Evolutionary conservation across 2,329 filamentous ascomycete species (phyloP), one percentile per base, ranked within the genome.

Genomic region (Pseudocercospora vitis): DNA sequence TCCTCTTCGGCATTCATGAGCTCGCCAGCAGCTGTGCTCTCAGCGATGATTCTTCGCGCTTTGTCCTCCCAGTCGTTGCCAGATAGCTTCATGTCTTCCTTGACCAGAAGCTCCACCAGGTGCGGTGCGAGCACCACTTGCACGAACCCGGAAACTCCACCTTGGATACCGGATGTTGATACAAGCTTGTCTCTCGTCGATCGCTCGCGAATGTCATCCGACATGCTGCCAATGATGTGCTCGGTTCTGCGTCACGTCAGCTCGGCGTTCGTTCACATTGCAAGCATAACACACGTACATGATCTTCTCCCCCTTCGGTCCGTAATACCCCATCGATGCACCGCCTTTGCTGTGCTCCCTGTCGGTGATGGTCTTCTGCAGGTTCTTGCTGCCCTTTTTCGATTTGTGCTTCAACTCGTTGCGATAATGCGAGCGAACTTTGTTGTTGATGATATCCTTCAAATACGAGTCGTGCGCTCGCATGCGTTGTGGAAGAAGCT

Each of bases 101-200:
- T 66, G 16, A 73, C 64, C 3, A 73, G 59, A 12, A 56, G 50
- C 29, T 68, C 52, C 4, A 68, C 69, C n/a, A 73, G 52, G 53
- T 73, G 70, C 1, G 70, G 70, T 26, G 71, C 68, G 2, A 73
- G 56, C 1, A 73, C 69, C 8, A 63, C 60, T 37, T 71, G 68
- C 7, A 71, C 63, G 47, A 67, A 71, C 0, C 69, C 69, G 11
- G 66, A 65, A 2, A 72, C 62, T 16, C 70, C 70, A 6, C 70
- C 70, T 26, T 63, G 59, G 2, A 66, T 61, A 9, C 69, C 68
- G 7, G 63, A 58, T 19, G 64, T 50, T 2, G 65, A 59, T n/a
- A 72, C 56, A 11, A 70, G 57, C 14, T 61, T 57, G 51, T 71
- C 68, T 16, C 58, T 62, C 3, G 48, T 57, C 2, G 69, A 65